Conservation (phyloP, 176 grass and related monocot species). For the Zea luxurians region DNA sequence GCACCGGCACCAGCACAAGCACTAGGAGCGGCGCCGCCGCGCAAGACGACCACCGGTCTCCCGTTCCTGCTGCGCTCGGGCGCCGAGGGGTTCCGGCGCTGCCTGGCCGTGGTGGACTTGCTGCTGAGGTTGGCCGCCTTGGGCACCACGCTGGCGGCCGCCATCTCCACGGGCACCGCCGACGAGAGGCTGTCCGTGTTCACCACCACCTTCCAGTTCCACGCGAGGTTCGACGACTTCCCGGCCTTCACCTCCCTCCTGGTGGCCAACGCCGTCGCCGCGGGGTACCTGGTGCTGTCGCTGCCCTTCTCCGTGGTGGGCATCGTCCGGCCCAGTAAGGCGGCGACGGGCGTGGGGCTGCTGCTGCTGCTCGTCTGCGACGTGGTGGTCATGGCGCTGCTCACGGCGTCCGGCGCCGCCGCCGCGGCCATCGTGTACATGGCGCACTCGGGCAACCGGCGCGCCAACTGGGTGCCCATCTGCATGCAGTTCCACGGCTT, state of each 20-base stretch:
- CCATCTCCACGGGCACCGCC: conserved; percentile 68
- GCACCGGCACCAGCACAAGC: neutral
- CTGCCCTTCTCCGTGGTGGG: conserved; percentile 64
- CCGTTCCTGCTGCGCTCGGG: conserved; percentile 44
- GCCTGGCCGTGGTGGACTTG: conserved; percentile 66
- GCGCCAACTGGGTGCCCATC: conserved; percentile 84
- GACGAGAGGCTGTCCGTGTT: conserved; percentile 70
- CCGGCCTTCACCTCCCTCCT: conserved; percentile 72
- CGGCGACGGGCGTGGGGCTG: conserved; percentile 49
- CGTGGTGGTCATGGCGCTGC: conserved; percentile 50
- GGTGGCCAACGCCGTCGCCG: conserved; percentile 55
- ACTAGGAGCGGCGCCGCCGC: neutral
- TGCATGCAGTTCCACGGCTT: conserved; percentile 82
- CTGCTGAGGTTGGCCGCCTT: conserved; percentile 62
- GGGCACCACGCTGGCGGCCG: conserved; percentile 62
- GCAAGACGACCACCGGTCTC: neutral
- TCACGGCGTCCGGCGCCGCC: conserved; percentile 45
- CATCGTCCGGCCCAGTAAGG: conserved; percentile 42
- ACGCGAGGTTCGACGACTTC: conserved; percentile 73
- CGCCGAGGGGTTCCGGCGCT: conserved; percentile 42
- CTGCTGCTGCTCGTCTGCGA: conserved; percentile 62
- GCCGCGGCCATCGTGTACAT: conserved; percentile 76
- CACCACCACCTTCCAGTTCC: conserved; percentile 88
- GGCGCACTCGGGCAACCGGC: conserved; percentile 62
- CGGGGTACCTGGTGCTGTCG: conserved; percentile 77